Base-by-base conservation (phyloP, 1,284 basidiomycete species). In the Puccinia novopanici region DNA sequence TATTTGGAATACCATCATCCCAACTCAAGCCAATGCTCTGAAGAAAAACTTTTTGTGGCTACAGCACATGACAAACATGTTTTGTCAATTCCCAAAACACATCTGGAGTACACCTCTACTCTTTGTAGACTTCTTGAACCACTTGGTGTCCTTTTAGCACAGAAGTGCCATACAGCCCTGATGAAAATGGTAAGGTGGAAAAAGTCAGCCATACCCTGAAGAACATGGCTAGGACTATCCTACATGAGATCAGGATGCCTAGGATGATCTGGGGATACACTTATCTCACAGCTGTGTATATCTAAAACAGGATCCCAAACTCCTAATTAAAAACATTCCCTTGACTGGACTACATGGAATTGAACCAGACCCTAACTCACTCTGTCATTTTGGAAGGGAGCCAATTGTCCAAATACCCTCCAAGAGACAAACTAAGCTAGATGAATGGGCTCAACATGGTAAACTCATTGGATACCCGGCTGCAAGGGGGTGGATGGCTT, bases 151-250 rank as follows among this genome's bases (percentile, higher is more conserved):
- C 8, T 2, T 0, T 30, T 45, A 40, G 50, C 4, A 9, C 52
- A 9, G 37, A 45, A 0, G 12, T 15, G 1, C 78, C 70, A 2
- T 73, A 63, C 27, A 24, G 61, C 34, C 78, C 68, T 0, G 57
- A 79, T 48, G 65, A 78, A 37, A 78, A 78, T 30, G 67, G 67
- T 2, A 65, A 68, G 22, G 76, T 65, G 2, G 67, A 79, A 37
- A 45, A 67, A 13, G 30, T 79, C 37, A 79, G 72, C 37, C 30
- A 55, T 2, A 79, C 76, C 1, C 8, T 79, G 0, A 54, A 55
- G 1, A 27, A 79, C 15, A 61, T 72, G 42, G 75, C 48, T 2
- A 8, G 61, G 3, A 68, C 75, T n/a, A 77, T 68, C 45, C 63
- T 77, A 15, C 50, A 65, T 15, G 17, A 61, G 12, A 54, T 12